Evolutionary conservation across 305 asterid species (phyloP).

Genomic region (Lippia alba): DNA sequence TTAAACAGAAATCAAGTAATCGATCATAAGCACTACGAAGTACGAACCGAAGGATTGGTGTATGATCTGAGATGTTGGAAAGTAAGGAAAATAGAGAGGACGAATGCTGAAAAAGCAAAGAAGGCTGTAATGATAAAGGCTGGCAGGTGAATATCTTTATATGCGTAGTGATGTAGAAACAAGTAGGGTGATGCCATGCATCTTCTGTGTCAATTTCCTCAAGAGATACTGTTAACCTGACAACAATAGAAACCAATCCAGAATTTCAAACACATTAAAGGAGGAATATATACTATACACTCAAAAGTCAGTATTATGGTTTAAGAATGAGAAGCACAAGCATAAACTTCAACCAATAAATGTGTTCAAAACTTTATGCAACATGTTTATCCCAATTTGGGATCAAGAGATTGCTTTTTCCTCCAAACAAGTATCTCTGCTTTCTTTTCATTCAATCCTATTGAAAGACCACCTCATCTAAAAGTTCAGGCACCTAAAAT

Average conservation of each 20-base stretch:
- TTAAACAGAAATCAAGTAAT: not conserved
- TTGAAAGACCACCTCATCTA: too few species aligned
- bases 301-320: not conserved
- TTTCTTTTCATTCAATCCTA: too few species aligned
- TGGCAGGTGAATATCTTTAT: conserved; percentile 55
- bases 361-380: too few species aligned
- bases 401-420: too few species aligned
- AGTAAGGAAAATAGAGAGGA: conserved; percentile 70
- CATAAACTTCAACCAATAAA: not conserved
- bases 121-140: conserved; percentile 55
- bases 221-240: conserved; percentile 27
- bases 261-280: not conserved
- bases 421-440: too few species aligned
- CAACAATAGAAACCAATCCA: conserved; percentile 19
- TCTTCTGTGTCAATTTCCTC: conserved; percentile 33
- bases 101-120: conserved; percentile 58
- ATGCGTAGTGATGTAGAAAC: conserved; percentile 40
- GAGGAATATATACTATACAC: not conserved
- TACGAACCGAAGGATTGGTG: conserved; percentile 78
- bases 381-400: too few species aligned
- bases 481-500: too few species aligned
- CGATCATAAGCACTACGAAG: not conserved
- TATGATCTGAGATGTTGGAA: conserved; percentile 82
- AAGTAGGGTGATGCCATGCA: conserved; percentile 53
- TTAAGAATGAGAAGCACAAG: not conserved